Conservation (phyloP, 805 yeast species). For the Saturnispora besseyi region DNA sequence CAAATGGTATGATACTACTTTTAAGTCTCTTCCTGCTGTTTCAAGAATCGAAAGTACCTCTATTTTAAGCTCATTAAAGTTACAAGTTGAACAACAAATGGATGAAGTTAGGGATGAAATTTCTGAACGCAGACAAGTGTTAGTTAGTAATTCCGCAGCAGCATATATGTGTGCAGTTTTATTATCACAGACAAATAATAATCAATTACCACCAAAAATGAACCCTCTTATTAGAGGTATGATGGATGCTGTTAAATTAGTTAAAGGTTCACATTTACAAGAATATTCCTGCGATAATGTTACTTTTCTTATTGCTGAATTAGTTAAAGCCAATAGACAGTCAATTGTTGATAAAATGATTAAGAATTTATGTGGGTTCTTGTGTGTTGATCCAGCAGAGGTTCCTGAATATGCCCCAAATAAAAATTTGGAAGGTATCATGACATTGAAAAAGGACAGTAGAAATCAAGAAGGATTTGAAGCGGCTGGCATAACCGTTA, state of each 20-base stretch:
- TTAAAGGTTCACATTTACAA: conserved; percentile 59
- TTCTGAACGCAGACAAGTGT: conserved; percentile 43
- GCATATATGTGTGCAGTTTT: conserved; percentile 31
- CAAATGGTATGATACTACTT: conserved; percentile 58
- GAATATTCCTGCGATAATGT: conserved; percentile 61
- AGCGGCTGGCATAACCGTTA: conserved; percentile 33
- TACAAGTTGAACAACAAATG: conserved; percentile 56
- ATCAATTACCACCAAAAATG: conserved; percentile 73
- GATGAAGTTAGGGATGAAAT: conserved; percentile 54
- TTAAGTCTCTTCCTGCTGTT: conserved; percentile 54
- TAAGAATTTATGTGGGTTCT: conserved; percentile 82
- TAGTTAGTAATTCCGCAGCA: conserved; percentile 69
- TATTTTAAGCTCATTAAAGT: conserved; percentile 70
- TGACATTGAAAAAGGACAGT: conserved; percentile 76
- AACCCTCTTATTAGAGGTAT: conserved; percentile 82
- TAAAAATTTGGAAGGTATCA: conserved; percentile 43
- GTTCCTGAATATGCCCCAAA: conserved; percentile 85
- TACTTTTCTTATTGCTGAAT: conserved; percentile 50
- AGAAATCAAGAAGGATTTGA: conserved; percentile 54
- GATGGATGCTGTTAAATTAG: conserved; percentile 87
- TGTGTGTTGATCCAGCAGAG: conserved; percentile 92
- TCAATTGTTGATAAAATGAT: conserved; percentile 82
- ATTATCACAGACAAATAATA: conserved; percentile 36
- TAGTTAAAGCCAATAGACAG: conserved; percentile 48
- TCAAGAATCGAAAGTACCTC: conserved; percentile 62